Percentiles rank a stretch among this genome's conserved stretches.
phyloP scores from a whole-genome alignment of 495 filamentous ascomycete genomes.

The Hamigera avellanea region DNA sequence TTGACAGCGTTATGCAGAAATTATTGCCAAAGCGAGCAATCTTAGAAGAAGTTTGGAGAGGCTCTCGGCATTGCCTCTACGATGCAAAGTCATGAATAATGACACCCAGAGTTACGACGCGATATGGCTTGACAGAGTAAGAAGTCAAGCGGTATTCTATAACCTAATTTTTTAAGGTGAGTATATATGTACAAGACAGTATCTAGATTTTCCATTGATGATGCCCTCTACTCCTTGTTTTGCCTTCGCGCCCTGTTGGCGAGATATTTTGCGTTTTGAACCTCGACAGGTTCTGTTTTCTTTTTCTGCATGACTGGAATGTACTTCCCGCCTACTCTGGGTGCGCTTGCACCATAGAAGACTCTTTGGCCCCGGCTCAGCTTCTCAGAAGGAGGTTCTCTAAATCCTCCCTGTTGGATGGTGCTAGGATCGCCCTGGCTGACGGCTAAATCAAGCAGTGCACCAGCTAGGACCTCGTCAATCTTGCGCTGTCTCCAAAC shows the following conservation, averaged over 20 bases:
- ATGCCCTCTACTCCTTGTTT: slow-evolving; percentile 9
- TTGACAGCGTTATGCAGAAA: slow-evolving; percentile 22
- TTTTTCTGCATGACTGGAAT: slow-evolving; percentile 54
- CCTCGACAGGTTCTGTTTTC: slow-evolving; percentile 51
- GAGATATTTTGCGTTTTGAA: slow-evolving; percentile 68
- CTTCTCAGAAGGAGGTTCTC: slow-evolving; percentile 14
- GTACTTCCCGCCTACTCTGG: slow-evolving; percentile 54
- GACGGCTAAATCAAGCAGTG: slow-evolving; percentile 51
- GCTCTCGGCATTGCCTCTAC: slow-evolving; percentile 62
- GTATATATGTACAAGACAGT: slow-evolving; percentile 11
- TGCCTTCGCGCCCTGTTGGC: slow-evolving; percentile 50
- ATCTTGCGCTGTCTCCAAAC: slow-evolving; percentile 77
- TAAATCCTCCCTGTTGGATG: slow-evolving; percentile 10
- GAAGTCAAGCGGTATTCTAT: not conserved
- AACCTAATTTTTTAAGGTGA: slow-evolving; percentile 3
- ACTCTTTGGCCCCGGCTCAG: slow-evolving; percentile 41
- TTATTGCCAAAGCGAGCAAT: slow-evolving; percentile 58
- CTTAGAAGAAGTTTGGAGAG: slow-evolving; percentile 79
- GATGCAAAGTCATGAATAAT: slow-evolving; percentile 48
- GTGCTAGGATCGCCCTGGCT: slow-evolving; percentile 32
- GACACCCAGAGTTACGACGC: too few species aligned
- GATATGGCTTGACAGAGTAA: too few species aligned
- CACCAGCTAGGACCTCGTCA: slow-evolving; percentile 68
- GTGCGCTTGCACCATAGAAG: slow-evolving; percentile 58
- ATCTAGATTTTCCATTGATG: slow-evolving; percentile 5